These are phyloP conservation scores for Xylariaceae sp. DNA, from an alignment of 2,329 filamentous ascomycete species.

Conservation along the genomic window DNA sequence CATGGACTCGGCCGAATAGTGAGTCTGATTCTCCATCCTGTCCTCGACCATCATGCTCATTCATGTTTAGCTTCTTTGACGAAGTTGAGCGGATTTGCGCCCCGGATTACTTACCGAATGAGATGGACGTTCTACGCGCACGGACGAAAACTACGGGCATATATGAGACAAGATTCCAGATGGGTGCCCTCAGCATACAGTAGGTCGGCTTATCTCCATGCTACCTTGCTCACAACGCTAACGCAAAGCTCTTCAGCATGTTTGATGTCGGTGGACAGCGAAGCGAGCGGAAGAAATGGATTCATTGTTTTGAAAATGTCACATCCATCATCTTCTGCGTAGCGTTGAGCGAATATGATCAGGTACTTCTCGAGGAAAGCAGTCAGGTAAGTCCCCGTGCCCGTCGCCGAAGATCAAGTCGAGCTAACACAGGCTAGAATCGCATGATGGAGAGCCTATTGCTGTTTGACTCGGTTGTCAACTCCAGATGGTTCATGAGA, in stretches of 20 bases:
- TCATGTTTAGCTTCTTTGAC: constrained; percentile 75
- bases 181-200: constrained; percentile 99
- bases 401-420: background rate
- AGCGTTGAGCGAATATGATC: constrained; percentile 95
- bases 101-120: constrained; percentile 81
- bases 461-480: constrained; percentile 96
- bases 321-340: constrained; percentile 99
- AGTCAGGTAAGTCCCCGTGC: constrained; percentile 65
- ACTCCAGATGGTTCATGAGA: constrained; percentile 98
- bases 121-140: constrained; percentile 91
- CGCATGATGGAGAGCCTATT: constrained; percentile 99
- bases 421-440: constrained; percentile 54
- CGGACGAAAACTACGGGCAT: constrained; percentile 98
- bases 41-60: constrained; percentile 20
- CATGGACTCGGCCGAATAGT: constrained; percentile 99
- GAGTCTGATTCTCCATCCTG: background rate
- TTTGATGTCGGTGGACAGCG: constrained; percentile 97
- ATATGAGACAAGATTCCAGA: constrained; percentile 96
- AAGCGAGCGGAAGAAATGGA: constrained; percentile 99
- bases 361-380: constrained; percentile 92
- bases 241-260: constrained; percentile 60
- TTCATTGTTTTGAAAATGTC: constrained; percentile 99
- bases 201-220: constrained; percentile 42
- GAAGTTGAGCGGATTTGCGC: constrained; percentile 80
- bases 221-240: background rate